Evolutionary conservation across 1,139 yeast species (phyloP), one percentile per base, ranked within the genome.

Genomic region (Pichia sp.): DNA sequence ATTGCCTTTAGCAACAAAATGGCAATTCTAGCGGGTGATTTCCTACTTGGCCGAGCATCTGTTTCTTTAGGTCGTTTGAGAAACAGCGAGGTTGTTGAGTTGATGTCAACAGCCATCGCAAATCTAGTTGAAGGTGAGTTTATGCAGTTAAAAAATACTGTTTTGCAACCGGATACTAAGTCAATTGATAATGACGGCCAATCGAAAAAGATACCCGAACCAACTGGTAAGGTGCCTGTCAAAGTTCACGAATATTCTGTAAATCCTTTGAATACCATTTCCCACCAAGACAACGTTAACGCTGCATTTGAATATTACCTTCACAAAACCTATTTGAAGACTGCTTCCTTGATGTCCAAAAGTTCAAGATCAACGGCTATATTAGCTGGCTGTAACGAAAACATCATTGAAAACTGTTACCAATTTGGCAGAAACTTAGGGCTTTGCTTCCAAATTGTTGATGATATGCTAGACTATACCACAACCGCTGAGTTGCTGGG

Each of bases 1-100:
- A 80, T 87, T 60, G 97, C 97, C 8, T 93, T 92, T 72, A 88
- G 95, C 40, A 93, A 93, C 72, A 95, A 95, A 68, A 92, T 93
- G 98, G 96, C 99, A 5, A 92, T 93, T 49, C 76, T 93, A 57
- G 98, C 98, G 0, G 99, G 99, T 34, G 99, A 93, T 72, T 93
- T 93, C 71, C 72, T 93, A 57, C 80, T 93, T 54, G 99, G 97
- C 11, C 79, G 99, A 64, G 99, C 99, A 0, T 92, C 98, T 0
- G 97, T 93, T 23, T 93, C 97, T 1, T 85, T 93, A 63, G 95
- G 98, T 8, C 77, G 99, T 59, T 75, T 95, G 52, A 78, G 97
- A 68, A 92, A 93, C 69, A 95, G 97, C n/a, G 98, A 93, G 73
- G 99, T 93, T 51, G 92, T 90, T 60, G 99, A 93, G 72, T 78